Conservation (phyloP, 495 filamentous ascomycete species). For the Talaromyces nanjingensis region DNA sequence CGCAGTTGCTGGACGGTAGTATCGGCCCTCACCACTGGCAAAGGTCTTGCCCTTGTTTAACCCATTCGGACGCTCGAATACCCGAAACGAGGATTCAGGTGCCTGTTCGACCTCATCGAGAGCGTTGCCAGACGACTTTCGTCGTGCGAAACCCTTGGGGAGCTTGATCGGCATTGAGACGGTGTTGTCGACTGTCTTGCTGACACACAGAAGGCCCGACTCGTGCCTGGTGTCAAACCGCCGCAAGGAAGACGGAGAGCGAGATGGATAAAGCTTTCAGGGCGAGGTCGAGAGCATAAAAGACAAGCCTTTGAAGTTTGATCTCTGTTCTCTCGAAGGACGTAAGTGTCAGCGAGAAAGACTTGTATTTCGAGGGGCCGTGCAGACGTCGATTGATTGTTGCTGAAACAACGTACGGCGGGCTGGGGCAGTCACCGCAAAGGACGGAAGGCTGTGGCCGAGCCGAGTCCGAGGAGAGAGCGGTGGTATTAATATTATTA, state of each 20-base stretch:
- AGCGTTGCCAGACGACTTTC: constrained; percentile 61
- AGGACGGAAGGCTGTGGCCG: neutral
- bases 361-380: neutral
- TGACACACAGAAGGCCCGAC: neutral
- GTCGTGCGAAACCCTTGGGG: constrained; percentile 55
- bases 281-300: neutral
- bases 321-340: neutral
- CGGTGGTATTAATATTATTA: neutral
- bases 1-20: constrained; percentile 42
- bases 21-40: constrained; percentile 29
- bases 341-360: neutral
- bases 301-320: neutral
- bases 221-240: neutral
- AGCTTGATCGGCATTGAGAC: constrained; percentile 61
- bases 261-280: neutral
- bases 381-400: neutral
- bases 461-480: neutral
- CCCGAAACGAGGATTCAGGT: constrained; percentile 50
- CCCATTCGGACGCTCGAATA: constrained; percentile 48
- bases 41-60: constrained; percentile 31
- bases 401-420: neutral
- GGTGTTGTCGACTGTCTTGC: neutral
- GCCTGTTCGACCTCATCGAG: constrained; percentile 48
- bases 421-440: neutral
- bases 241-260: neutral